Evolutionary conservation across 1,139 yeast genomes (phyloP).

Genomic region (Taiozyma sp.): DNA sequence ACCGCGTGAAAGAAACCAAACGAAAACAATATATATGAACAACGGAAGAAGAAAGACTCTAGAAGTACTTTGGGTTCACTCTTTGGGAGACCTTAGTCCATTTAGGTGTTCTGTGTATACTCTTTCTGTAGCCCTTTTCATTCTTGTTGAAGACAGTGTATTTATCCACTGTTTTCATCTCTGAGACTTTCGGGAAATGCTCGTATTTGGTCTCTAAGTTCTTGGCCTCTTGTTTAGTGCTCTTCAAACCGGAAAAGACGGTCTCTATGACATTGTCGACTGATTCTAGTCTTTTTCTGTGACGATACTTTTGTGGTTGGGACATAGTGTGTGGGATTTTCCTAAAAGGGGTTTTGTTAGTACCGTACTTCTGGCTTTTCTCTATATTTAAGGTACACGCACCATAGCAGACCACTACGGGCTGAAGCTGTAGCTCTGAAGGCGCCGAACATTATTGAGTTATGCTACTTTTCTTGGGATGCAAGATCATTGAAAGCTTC

Average conservation of each 20-base stretch:
- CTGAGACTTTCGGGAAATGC: slow-evolving; percentile 69
- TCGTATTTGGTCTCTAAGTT: slow-evolving; percentile 21
- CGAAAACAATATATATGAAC: not conserved
- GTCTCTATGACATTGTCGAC: slow-evolving; percentile 79
- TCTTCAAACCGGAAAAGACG: slow-evolving; percentile 56
- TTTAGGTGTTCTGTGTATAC: slow-evolving; percentile 80
- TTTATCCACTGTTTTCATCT: slow-evolving; percentile 78
- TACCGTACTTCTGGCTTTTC: not conserved
- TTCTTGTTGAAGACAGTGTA: slow-evolving; percentile 81
- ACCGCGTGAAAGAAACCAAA: not conserved
- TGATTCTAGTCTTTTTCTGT: slow-evolving; percentile 70
- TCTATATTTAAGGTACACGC: slow-evolving; percentile 29
- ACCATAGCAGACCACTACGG: slow-evolving; percentile 86
- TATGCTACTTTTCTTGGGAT: not conserved
- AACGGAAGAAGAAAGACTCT: not conserved
- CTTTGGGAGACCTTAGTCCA: slow-evolving; percentile 87
- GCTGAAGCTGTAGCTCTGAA: slow-evolving; percentile 59
- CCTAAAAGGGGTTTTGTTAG: slow-evolving; percentile 25
- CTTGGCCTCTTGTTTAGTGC: slow-evolving; percentile 22
- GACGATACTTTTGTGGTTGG: slow-evolving; percentile 72
- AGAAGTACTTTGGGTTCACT: slow-evolving; percentile 75
- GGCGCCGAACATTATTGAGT: slow-evolving; percentile 65
- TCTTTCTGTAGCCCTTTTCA: slow-evolving; percentile 76
- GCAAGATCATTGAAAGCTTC: not conserved
- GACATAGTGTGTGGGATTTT: slow-evolving; percentile 77